Base-by-base conservation (phyloP, 495 filamentous ascomycete species). In the Talaromyces proteolyticus region DNA sequence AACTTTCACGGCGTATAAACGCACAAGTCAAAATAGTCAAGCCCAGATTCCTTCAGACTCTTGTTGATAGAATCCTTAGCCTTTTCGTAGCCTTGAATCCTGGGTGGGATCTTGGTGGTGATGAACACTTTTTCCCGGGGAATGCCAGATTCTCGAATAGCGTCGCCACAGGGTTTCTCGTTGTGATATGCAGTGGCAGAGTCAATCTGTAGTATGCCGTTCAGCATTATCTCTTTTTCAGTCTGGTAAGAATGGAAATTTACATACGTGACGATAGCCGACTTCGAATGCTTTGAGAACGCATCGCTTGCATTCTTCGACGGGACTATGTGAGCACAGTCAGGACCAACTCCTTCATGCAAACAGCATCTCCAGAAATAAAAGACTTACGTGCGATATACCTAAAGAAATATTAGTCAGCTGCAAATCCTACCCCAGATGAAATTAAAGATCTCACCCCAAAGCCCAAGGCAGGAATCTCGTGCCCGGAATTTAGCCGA, bases 191-290 rank as follows among this genome's bases (percentile, higher is more conserved):
- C 75, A 50, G 81, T 73, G 2, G 83, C 84, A n/a, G 74, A 77
- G 57, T 87, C 85, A 48, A 87, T 68, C 60, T 60, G 36, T 34
- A 14, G 14, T 2, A 34, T 34, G 29, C 2, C 5, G 2, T 10
- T 34, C 29, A 34, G 29, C 1, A 16, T 3, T 48, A n/a, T 3
- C 6, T 2, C 68, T 71, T 10, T 42, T 18, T 6, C 8, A 12
- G 17, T 38, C n/a, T 6, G 41, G 29, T 23, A 1, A 10, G 38
- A 23, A 11, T 21, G 4, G 23, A 22, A 52, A 74, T 51, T n/a
- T n/a, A n/a, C n/a, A n/a, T 64, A 85, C 81, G 66, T 89, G 88
- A 39, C 84, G 81, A 55, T 91, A 93, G 34, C 88, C 88, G 4
- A 66, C 60, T 56, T 83, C 71, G 44, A 93, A 65, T 3, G 89